Evolutionary conservation across 306 rosid genomes (phyloP), one percentile per base, ranked within the genome.

Genomic region (Herpetospermum pedunculosum): DNA sequence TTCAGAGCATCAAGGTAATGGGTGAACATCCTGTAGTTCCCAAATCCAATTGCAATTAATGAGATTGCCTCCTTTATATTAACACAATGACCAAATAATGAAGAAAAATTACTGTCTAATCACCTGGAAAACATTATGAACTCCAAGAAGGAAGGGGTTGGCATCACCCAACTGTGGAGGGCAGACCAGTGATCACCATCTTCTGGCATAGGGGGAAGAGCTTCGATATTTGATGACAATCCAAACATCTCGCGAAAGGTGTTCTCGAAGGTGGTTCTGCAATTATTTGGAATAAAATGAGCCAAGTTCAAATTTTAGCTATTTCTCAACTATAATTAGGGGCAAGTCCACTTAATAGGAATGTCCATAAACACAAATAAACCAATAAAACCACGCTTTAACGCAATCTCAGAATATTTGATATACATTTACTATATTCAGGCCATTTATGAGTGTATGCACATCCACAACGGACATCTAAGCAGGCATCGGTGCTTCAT

Each of bases 161-260:
- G 99, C 97, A 94, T 91, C 88, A 94, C 92, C 99, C 99, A 94
- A 76, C 92, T 94, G 77, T 91, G 99, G 83, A 91, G 82, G 18
- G 90, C 86, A 77, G 96, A 89, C 97, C 99, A 94, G 77, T 80
- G 81, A 78, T 87, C 96, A 69, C 92, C 96, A 77, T 89, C 96
- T 69, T 91, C 96, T 74, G 96, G 97, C 97, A 94, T 88, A 79
- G 97, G 48, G 8, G 97, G 97, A 74, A 94, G 99, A 73, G 91
- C 97, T 78, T 85, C 90, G 30, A 82, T 57, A 78, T 81, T 47
- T 43, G 84, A 41, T 47, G 96, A 88, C 84, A 89, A 84, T 41
- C 76, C 88, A 78, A 84, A 94, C 95, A 89, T 86, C 72, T 44
- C 71, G 35, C 92, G 91, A 77, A 91, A 88, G 79, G 86, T 83